Conservation (phyloP, 352 stramenopile genomes). For the Peronosclerospora sorghi region DNA sequence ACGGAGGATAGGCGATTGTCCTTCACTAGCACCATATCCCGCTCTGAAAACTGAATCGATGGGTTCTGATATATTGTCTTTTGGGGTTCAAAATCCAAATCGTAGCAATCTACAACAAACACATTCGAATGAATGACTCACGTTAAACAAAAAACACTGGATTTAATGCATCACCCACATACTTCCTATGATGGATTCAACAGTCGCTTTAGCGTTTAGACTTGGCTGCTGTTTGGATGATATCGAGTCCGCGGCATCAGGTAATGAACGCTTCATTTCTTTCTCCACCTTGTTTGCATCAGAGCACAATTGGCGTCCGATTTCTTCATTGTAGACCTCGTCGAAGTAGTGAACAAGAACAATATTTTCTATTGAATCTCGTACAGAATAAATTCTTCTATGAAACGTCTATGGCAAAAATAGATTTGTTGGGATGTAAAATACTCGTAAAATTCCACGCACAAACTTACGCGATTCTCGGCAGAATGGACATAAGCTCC, state of each 20-base stretch:
- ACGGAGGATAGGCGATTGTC: conserved; percentile 19
- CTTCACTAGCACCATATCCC: conserved; percentile 19
- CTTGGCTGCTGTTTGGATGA: no score
- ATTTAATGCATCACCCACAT: not conserved
- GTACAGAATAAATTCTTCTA: conserved; percentile 68
- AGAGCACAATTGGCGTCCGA: not conserved
- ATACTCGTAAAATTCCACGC: not conserved
- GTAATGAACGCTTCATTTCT: conserved; percentile 28
- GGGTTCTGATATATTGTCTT: conserved; percentile 1
- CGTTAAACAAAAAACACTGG: not conserved
- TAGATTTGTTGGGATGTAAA: not conserved
- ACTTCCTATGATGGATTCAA: conserved; percentile 57
- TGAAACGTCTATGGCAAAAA: conserved; percentile 52
- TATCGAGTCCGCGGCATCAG: conserved; percentile 5
- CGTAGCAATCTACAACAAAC: conserved; percentile 38
- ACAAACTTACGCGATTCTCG: conserved; percentile 38
- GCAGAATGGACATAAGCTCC: conserved; percentile 78
- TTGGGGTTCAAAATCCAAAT: conserved; percentile 31
- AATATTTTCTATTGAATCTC: conserved; percentile 49
- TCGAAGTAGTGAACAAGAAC: conserved; percentile 86
- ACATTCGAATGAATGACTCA: not conserved
- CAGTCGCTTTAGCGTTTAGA: conserved; percentile 26
- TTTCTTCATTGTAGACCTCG: conserved; percentile 41
- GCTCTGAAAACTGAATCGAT: conserved; percentile 11
- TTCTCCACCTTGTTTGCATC: conserved; percentile 11